Base-by-base conservation (phyloP, 2,329 filamentous ascomycete species). In the Fusarium nisikadoi region DNA sequence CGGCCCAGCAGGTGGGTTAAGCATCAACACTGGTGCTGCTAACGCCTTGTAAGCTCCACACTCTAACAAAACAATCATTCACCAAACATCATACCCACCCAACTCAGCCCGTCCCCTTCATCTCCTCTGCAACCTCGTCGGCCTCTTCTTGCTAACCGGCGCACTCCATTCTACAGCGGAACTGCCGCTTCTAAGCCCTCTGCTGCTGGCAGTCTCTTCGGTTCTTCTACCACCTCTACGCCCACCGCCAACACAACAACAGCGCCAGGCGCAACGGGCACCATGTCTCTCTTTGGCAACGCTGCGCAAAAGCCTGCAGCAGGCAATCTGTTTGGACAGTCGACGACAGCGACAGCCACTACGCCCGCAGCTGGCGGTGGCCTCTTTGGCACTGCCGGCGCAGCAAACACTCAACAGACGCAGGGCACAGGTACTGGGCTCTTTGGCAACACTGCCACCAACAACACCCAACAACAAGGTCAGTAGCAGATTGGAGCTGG, bases 11-110 rank as follows among this genome's bases (percentile, higher is more conserved):
- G 88, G 87, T 76, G 88, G 87, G 77, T 84, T 91, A 72, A 89
- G 86, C 77, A 91, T 91, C 81, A 91, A 91, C 81, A 90, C 89
- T 23, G 86, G 85, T 71, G 84, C 87, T 64, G 89, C 89, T 70
- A 91, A 90, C 85, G 68, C 80, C 60, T 72, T 80, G 81, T 82
- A 78, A 81, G 80, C 73, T 73, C 71, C 71, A 73, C 71, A 55
- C 66, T 67, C 54, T 72, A 74, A 73, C 63, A 73, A 73, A 73
- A 71, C 67, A 74, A 68, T 64, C 65, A 67, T 67, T 67, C 62
- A 66, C 39, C 47, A 25, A 25, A 25, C 23, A 59, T 31, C 36
- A 66, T 65, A 75, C 60, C 67, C 65, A 71, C 73, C 49, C 59
- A 64, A 62, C 42, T 29, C 63, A 65, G 61, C 45, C 46, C 14